Percentiles rank a stretch among this genome's conserved stretches.
These are phyloP conservation scores for Agrocybe praecox DNA, from an alignment of 768 basidiomycete species.

Conservation along the genomic window DNA sequence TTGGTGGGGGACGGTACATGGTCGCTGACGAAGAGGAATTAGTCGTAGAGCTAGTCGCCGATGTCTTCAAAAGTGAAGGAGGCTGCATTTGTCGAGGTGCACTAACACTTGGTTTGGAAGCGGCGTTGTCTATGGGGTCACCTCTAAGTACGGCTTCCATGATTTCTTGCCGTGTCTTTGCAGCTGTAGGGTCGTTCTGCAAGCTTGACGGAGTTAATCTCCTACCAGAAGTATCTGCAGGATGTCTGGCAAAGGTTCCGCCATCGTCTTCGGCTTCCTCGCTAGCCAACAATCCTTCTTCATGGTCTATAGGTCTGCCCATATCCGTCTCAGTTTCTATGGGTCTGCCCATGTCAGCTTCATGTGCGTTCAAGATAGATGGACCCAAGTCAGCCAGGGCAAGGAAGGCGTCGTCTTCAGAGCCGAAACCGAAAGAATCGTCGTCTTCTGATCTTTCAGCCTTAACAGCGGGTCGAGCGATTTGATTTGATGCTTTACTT, in stretches of 20 bases:
- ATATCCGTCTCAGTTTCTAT: slow-evolving; percentile 40
- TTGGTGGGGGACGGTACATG: slow-evolving; percentile 9
- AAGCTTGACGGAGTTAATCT: background rate
- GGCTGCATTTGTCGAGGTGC: background rate
- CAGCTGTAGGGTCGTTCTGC: background rate
- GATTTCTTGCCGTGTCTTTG: background rate
- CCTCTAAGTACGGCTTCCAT: background rate
- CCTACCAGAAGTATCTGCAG: background rate
- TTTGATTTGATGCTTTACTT: slow-evolving; percentile 3
- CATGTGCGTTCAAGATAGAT: slow-evolving; percentile 35
- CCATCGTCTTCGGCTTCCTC: slow-evolving; percentile 15
- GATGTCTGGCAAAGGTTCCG: slow-evolving; percentile 4
- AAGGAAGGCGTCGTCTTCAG: slow-evolving; percentile 70
- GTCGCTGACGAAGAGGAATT: slow-evolving; percentile 1
- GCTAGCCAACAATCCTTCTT: slow-evolving; percentile 31
- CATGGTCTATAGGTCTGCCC: slow-evolving; percentile 45
- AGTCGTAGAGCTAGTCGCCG: background rate
- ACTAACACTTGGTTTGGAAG: background rate
- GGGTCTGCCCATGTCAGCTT: slow-evolving; percentile 43
- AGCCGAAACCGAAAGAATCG: slow-evolving; percentile 53
- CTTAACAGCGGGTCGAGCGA: slow-evolving; percentile 1
- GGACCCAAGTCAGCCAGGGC: slow-evolving; percentile 54
- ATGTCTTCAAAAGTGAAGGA: background rate
- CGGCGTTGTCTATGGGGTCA: background rate
- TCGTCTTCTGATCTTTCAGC: slow-evolving; percentile 22